Percentiles rank a stretch among this genome's conserved stretches.
These are phyloP conservation scores for Albugo candida DNA, from an alignment of 352 stramenopile genomes.

Conservation along the genomic window DNA sequence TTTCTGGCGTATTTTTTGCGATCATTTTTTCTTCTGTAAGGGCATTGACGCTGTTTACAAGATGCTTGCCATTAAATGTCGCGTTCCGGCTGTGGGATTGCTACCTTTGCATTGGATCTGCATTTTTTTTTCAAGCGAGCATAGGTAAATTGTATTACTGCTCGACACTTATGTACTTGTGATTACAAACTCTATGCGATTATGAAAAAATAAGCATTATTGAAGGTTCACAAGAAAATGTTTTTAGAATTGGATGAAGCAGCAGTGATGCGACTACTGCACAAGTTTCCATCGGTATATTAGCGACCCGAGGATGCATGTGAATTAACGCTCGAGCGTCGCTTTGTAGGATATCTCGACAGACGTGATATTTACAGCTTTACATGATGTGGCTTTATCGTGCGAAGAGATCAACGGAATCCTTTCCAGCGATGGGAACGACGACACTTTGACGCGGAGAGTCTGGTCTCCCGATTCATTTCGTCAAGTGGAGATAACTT, in stretches of 20 bases:
- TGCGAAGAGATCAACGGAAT: slow-evolving; percentile 47
- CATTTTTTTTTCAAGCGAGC: slow-evolving; percentile 77
- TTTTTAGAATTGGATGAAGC: slow-evolving; percentile 52
- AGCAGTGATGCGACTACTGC: slow-evolving; percentile 59
- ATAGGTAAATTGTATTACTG: slow-evolving; percentile 25
- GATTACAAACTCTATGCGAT: not conserved
- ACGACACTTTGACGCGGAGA: slow-evolving; percentile 11
- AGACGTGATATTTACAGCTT: slow-evolving; percentile 37
- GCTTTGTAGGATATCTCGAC: slow-evolving; percentile 24
- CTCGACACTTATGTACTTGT: not conserved
- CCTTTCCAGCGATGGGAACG: slow-evolving; percentile 20
- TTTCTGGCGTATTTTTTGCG: not conserved
- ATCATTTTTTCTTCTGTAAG: slow-evolving; percentile 8
- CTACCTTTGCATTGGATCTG: slow-evolving; percentile 54
- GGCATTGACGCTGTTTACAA: slow-evolving; percentile 63
- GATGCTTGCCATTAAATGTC: slow-evolving; percentile 45
- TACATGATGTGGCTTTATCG: slow-evolving; percentile 44
- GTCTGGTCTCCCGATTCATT: slow-evolving; percentile 51
- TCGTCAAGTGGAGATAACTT: slow-evolving; percentile 38
- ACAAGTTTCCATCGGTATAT: slow-evolving; percentile 47
- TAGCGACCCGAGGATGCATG: not conserved
- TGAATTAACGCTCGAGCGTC: not conserved
- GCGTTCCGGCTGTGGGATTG: slow-evolving; percentile 68
- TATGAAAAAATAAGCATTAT: slow-evolving; percentile 22
- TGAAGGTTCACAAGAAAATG: slow-evolving; percentile 46